These are phyloP conservation scores for Hanseniaspora uvarum DNA, from an alignment of 1,139 yeast species.

Conservation along the genomic window DNA sequence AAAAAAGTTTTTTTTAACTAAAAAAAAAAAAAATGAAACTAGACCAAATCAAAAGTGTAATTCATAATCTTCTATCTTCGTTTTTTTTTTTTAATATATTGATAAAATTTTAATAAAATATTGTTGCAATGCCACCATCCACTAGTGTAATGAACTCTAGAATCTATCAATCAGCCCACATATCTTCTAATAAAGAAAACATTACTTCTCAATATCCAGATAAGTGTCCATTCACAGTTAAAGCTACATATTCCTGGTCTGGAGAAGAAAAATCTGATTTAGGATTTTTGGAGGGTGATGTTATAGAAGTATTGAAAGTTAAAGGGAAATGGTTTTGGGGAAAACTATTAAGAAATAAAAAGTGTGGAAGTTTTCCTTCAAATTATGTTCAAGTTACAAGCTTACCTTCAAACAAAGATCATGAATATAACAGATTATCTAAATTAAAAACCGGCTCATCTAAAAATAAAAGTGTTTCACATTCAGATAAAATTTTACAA, in stretches of 20 bases:
- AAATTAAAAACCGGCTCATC: background rate
- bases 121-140: slow-evolving; percentile 1
- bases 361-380: slow-evolving; percentile 76
- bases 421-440: background rate
- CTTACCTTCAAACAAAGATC: slow-evolving; percentile 22
- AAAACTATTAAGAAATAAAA: slow-evolving; percentile 62
- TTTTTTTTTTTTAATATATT: background rate
- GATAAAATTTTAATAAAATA: background rate
- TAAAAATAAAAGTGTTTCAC: background rate
- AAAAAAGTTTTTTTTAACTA: too few species aligned
- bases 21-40: too few species aligned
- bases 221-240: slow-evolving; percentile 56
- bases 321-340: slow-evolving; percentile 96
- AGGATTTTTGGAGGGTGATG: slow-evolving; percentile 87
- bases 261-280: slow-evolving; percentile 80
- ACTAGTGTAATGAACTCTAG: background rate
- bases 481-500: background rate
- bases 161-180: background rate
- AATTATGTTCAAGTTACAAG: slow-evolving; percentile 65
- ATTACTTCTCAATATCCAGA: slow-evolving; percentile 21
- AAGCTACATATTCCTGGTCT: slow-evolving; percentile 79
- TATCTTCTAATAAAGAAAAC: background rate
- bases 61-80: background rate
- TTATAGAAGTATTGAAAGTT: slow-evolving; percentile 72
- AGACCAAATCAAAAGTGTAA: background rate